phyloP scores from a whole-genome alignment of 495 filamentous ascomycete species.

The Xylaria telfairii region DNA sequence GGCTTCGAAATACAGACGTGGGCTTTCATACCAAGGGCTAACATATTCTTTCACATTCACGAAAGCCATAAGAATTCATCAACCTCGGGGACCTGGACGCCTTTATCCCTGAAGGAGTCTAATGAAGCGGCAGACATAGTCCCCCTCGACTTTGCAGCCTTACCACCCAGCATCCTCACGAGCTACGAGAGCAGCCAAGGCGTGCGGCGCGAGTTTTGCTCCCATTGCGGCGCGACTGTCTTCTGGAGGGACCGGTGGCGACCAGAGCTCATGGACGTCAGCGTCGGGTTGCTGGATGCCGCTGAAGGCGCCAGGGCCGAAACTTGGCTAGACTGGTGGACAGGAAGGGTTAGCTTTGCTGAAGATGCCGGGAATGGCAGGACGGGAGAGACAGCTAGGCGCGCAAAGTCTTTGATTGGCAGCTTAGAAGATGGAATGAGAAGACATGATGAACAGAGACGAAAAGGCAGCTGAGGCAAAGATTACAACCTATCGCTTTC shows the following conservation, averaged over 20 bases:
- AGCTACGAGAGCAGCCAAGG: constrained; percentile 54
- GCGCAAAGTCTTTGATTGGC: constrained; percentile 45
- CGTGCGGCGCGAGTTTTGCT: constrained; percentile 69
- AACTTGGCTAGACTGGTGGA: constrained; percentile 67
- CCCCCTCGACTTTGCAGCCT: constrained; percentile 15
- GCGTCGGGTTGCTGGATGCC: constrained; percentile 64
- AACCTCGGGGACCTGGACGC: no score
- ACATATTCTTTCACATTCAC: constrained; percentile 55
- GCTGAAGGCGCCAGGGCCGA: constrained; percentile 61
- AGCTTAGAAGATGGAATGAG: constrained; percentile 41
- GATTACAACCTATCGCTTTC: neutral
- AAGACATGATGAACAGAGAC: neutral
- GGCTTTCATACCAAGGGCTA: constrained; percentile 68
- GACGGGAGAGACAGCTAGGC: constrained; percentile 33
- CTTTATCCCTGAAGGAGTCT: neutral
- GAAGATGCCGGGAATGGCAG: constrained; percentile 61
- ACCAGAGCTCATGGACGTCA: constrained; percentile 68
- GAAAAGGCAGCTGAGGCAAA: neutral
- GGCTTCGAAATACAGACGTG: constrained; percentile 74
- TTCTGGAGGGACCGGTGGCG: constrained; percentile 68
- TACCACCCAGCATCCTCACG: neutral
- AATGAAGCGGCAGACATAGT: constrained; percentile 22
- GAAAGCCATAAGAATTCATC: neutral
- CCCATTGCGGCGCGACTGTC: constrained; percentile 66
- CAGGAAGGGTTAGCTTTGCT: constrained; percentile 62